Evolutionary conservation across 2,329 filamentous ascomycete genomes (phyloP), one percentile per base, ranked within the genome.

Genomic region (Cladorrhinum sp.): DNA sequence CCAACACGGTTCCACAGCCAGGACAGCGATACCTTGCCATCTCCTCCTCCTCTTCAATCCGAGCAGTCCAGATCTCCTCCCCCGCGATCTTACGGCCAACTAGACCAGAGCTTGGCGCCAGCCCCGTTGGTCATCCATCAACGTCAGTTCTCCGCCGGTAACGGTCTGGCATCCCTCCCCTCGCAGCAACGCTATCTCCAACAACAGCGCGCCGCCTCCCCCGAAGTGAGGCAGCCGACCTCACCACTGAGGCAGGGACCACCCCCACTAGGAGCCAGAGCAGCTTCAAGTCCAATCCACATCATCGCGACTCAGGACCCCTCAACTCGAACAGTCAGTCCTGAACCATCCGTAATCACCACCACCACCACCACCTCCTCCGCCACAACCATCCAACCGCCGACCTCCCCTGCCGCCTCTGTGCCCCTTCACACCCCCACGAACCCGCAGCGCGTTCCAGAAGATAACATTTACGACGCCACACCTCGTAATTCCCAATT

Each of bases 381-480:
- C 36, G 16, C 36, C 3, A 18, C 42, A 46, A 46, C 16, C 42
- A 46, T 36, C 16, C 42, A 21, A 14, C 14, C 14, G 3, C 42
- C 42, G 4, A 20, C 42, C n/a, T 46, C 42, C 33, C 33, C 33
- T 10, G 33, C 33, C 12, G 33, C 33, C 14, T 36, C 33, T 12
- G 8, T 9, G 2, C 42, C 3, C 10, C 28, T 65, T 23, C 50
- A 62, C 10, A 69, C 56, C 21, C 56, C 55, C 10, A 62, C 56
- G 9, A 18, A 46, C 16, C 42, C 42, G 4, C 65, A 64, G 49
- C 61, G 62, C 28, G 66, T 66, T 3, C 63, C 62, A 6, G 66
- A 69, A 23, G 69, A 73, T 2, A 71, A 74, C 58, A 68, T 74
- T 14, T 73, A 74, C 59, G 71, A 74, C 55, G 71, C 72, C 3